These are phyloP conservation scores for Mortierella antarctica DNA, from an alignment of 192 early-diverging fungal species.

Conservation along the genomic window DNA sequence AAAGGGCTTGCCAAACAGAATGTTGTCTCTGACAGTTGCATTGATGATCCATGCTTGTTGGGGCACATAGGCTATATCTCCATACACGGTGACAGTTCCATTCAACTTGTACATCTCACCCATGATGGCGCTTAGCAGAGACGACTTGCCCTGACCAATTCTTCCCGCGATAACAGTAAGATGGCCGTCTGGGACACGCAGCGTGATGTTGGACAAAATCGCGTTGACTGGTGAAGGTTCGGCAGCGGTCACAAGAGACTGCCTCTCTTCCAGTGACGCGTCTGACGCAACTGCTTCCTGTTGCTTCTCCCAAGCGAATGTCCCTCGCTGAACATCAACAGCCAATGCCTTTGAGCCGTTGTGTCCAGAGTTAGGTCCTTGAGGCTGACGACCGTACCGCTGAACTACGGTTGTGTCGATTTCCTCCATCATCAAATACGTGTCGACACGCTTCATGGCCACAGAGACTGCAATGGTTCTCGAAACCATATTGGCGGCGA, in stretches of 20 bases:
- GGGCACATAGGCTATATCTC: constrained; percentile 61
- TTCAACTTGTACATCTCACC: constrained; percentile 80
- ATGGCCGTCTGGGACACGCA: constrained; percentile 43
- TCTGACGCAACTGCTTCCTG: neutral
- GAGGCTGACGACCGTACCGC: constrained; percentile 25
- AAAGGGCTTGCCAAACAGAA: constrained; percentile 79
- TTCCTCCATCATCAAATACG: constrained; percentile 55
- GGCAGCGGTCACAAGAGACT: constrained; percentile 11
- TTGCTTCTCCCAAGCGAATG: constrained; percentile 31
- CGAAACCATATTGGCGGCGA: constrained; percentile 68
- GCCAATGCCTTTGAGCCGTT: neutral
- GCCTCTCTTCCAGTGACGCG: constrained; percentile 1
- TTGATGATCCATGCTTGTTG: constrained; percentile 47
- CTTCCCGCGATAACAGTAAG: constrained; percentile 36
- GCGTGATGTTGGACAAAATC: constrained; percentile 42
- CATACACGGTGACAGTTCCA: constrained; percentile 68
- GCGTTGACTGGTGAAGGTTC: constrained; percentile 2
- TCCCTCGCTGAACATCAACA: constrained; percentile 20
- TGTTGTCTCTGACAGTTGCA: constrained; percentile 75
- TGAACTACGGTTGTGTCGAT: constrained; percentile 25
- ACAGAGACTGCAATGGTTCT: constrained; percentile 64
- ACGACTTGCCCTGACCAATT: constrained; percentile 77
- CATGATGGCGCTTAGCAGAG: constrained; percentile 73
- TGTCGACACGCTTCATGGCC: constrained; percentile 63
- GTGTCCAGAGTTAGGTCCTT: neutral